These are phyloP conservation scores for Plasmodium chabaudi DNA, from an alignment of 169 alveolate genomes.

Conservation along the genomic window DNA sequence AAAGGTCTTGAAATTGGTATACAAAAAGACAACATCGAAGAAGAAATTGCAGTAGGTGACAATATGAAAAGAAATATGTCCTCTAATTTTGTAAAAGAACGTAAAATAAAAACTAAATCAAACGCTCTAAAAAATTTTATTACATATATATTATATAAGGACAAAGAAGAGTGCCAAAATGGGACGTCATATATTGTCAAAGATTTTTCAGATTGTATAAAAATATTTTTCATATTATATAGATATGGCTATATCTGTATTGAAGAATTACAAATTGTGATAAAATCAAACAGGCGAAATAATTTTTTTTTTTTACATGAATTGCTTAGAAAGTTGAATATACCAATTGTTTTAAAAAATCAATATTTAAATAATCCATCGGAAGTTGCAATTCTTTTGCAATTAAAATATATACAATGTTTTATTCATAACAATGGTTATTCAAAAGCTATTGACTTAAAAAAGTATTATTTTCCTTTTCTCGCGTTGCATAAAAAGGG, in stretches of 20 bases:
- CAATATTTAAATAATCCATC: constrained; percentile 60
- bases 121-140: constrained; percentile 24
- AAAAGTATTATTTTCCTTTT: background rate
- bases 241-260: constrained; percentile 44
- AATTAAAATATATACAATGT: constrained; percentile 60
- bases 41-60: background rate
- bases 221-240: constrained; percentile 66
- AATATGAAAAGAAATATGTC: background rate
- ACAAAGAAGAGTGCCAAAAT: constrained; percentile 12
- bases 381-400: constrained; percentile 72
- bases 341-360: constrained; percentile 51
- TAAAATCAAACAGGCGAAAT: constrained; percentile 17
- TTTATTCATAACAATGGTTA: constrained; percentile 51
- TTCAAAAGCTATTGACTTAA: constrained; percentile 54
- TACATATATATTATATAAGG: constrained; percentile 47
- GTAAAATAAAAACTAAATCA: constrained; percentile 5
- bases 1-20: background rate
- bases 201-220: constrained; percentile 54
- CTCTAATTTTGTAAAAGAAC: background rate
- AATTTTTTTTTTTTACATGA: constrained; percentile 33
- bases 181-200: constrained; percentile 31
- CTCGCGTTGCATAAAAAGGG: background rate
- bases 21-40: too few relatives aligned
- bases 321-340: constrained; percentile 50
- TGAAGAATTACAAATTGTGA: constrained; percentile 35